Percentiles rank a stretch among this genome's conserved stretches.
phyloP scores from a whole-genome alignment of 352 stramenopile genomes.

The Pythium sukuiense region DNA sequence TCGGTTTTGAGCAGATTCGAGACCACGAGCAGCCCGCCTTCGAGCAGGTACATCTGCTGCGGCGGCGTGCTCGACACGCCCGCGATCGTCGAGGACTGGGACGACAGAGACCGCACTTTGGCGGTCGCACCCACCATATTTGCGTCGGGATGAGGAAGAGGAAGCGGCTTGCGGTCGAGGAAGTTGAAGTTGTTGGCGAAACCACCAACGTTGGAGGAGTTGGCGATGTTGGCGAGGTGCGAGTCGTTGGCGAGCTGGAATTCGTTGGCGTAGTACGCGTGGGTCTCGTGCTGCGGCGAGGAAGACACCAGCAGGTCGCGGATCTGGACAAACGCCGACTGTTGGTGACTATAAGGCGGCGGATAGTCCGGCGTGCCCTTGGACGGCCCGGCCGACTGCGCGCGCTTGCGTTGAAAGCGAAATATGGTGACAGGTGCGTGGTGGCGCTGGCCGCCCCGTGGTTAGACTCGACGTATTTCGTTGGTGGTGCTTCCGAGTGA shows the following conservation, averaged over 20 bases:
- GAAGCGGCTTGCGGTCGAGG: background rate
- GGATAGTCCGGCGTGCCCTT: background rate
- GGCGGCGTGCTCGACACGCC: slow-evolving; percentile 20
- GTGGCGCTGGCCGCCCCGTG: background rate
- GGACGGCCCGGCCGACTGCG: slow-evolving; percentile 7
- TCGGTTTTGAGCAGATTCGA: slow-evolving; percentile 68
- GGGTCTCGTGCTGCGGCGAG: background rate
- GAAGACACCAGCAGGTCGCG: background rate
- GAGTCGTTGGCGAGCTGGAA: slow-evolving; percentile 6
- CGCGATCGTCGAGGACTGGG: slow-evolving; percentile 12
- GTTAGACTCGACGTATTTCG: background rate
- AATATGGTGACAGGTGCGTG: slow-evolving; percentile 13
- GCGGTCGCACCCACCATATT: slow-evolving; percentile 3
- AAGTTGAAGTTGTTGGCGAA: slow-evolving; percentile 1
- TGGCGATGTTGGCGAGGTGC: slow-evolving; percentile 4
- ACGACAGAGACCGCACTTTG: slow-evolving; percentile 16
- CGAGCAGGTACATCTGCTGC: slow-evolving; percentile 77
- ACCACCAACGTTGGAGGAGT: background rate
- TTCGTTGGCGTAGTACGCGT: slow-evolving; percentile 3
- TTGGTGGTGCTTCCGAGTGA: background rate
- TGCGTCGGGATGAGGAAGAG: background rate
- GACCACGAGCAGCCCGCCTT: slow-evolving; percentile 70
- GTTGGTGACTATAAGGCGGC: background rate
- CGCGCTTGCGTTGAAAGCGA: slow-evolving; percentile 22
- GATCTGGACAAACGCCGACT: background rate